A percentile compares a stretch with the other conserved stretches of the same genome.
Evolutionary conservation across 73 alveolate genomes (phyloP).

Genomic region (Breviolum minutum): DNA sequence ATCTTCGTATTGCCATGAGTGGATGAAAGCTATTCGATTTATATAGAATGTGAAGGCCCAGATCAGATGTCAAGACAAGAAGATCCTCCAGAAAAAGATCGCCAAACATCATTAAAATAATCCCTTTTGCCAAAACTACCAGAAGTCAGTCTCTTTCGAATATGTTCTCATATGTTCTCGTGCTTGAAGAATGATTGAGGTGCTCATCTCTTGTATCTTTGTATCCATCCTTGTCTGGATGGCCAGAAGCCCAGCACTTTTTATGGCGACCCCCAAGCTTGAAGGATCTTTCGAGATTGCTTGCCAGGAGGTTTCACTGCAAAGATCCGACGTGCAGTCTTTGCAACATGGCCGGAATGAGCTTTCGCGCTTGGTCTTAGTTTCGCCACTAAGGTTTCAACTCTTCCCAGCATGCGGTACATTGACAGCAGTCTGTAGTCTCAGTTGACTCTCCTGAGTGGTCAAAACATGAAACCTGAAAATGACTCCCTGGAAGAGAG

Average conservation of each 20-base stretch:
- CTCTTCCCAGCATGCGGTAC: conserved; percentile 29
- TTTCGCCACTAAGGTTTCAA: not conserved
- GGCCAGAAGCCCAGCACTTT: not conserved
- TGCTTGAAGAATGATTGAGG: not conserved
- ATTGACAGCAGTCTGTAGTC: not conserved
- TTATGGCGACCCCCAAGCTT: not conserved
- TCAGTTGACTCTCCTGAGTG: not conserved
- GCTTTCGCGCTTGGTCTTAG: too few species aligned
- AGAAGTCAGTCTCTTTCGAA: not conserved
- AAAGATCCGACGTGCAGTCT: not conserved
- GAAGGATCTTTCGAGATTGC: not conserved
- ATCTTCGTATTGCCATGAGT: too few species aligned
- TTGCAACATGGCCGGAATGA: too few species aligned
- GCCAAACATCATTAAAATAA: too few species aligned
- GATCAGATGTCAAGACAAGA: not conserved
- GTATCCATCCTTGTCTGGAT: conserved; percentile 40
- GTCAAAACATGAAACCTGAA: not conserved
- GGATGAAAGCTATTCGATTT: too few species aligned
- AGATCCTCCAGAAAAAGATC: too few species aligned
- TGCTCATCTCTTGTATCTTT: not conserved
- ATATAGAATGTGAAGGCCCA: not conserved
- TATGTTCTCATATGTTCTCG: not conserved
- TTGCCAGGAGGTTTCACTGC: not conserved
- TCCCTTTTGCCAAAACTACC: not conserved
- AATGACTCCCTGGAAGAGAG: too few species aligned